A percentile compares a stretch with the other conserved stretches of the same genome.
Conservation (phyloP, 106 monocot species). For the Acorus gramineus region DNA sequence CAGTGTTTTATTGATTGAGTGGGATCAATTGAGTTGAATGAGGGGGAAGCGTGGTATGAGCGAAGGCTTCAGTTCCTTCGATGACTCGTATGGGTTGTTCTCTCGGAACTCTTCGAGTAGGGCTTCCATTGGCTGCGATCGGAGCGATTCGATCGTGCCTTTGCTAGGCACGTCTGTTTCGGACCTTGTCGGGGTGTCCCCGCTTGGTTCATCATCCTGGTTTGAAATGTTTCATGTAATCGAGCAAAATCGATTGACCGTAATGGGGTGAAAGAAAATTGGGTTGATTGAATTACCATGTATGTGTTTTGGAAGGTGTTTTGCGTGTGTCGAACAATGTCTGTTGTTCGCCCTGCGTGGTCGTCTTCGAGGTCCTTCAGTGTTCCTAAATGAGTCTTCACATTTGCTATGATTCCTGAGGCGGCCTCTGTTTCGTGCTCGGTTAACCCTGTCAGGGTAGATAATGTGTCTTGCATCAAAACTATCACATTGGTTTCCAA, state of each 20-base stretch:
- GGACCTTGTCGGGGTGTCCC: conserved; percentile 57
- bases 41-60: conserved; percentile 80
- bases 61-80: conserved; percentile 45
- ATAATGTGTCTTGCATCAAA: too few species aligned
- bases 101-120: conserved; percentile 79
- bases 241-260: too few species aligned
- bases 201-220: conserved; percentile 72
- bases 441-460: conserved; percentile 25
- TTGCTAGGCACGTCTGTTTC: conserved; percentile 76
- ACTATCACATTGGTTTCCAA: too few species aligned
- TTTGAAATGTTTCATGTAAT: neutral
- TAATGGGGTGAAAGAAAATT: too few species aligned
- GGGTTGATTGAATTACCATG: conserved; percentile 22
- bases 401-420: conserved; percentile 22
- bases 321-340: conserved; percentile 36
- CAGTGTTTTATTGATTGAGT: neutral
- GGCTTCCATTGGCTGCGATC: conserved; percentile 65
- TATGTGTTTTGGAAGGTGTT: conserved; percentile 36
- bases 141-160: conserved; percentile 60
- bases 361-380: conserved; percentile 33
- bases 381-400: conserved; percentile 26
- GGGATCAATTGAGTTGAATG: conserved; percentile 42
- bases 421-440: conserved; percentile 28
- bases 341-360: conserved; percentile 24
- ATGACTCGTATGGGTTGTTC: conserved; percentile 69